These are phyloP conservation scores for Beauveria pseudobassiana DNA, from an alignment of 2,329 filamentous ascomycete species.

Conservation along the genomic window DNA sequence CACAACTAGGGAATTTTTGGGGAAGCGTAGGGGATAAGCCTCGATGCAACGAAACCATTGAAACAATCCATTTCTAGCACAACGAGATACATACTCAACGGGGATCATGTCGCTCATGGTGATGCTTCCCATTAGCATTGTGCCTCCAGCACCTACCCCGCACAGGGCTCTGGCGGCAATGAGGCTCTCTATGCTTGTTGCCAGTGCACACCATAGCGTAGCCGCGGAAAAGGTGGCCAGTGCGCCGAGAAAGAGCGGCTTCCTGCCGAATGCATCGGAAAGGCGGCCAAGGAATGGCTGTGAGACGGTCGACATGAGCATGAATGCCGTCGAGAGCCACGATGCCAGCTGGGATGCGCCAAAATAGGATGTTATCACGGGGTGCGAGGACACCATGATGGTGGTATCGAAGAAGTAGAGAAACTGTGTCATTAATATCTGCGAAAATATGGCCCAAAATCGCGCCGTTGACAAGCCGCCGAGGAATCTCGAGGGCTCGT, in stretches of 20 bases:
- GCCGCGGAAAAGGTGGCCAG: constrained; percentile 54
- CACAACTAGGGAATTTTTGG: background rate
- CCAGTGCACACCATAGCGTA: constrained; percentile 63
- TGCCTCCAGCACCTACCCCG: constrained; percentile 62
- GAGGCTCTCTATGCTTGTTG: constrained; percentile 54
- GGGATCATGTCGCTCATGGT: constrained; percentile 68
- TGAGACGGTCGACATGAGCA: constrained; percentile 68
- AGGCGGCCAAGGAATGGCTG: constrained; percentile 68
- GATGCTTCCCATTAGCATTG: constrained; percentile 62
- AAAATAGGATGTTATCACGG: constrained; percentile 76
- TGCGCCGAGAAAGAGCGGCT: constrained; percentile 55
- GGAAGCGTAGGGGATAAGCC: background rate
- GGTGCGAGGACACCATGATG: constrained; percentile 74
- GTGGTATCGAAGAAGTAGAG: constrained; percentile 65
- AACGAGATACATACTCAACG: constrained; percentile 46
- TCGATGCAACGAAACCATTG: background rate
- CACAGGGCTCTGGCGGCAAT: constrained; percentile 42
- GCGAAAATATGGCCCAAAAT: constrained; percentile 57
- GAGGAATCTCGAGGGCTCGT: constrained; percentile 25
- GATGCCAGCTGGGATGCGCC: constrained; percentile 69
- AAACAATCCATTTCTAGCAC: background rate
- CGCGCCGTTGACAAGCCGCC: constrained; percentile 37
- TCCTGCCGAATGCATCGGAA: constrained; percentile 66
- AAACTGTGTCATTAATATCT: constrained; percentile 49
- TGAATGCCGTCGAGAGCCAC: constrained; percentile 73